A percentile compares a stretch with the other conserved stretches of the same genome.
Conservation (phyloP, 495 filamentous ascomycete species). For the Immersiella caudata region DNA sequence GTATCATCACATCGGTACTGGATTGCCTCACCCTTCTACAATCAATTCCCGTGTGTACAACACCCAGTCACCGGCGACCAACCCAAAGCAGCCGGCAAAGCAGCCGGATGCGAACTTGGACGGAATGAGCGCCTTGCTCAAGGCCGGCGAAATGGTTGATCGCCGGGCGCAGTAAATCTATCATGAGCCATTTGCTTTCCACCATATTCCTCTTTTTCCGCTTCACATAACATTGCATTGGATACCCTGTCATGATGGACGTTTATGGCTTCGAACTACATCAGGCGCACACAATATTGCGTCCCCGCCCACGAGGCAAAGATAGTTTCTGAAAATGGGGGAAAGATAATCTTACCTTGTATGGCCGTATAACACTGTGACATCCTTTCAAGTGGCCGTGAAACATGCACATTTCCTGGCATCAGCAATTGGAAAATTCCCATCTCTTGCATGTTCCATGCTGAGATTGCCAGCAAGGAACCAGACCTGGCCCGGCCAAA, state of each 20-base stretch:
- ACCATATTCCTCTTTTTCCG: not conserved
- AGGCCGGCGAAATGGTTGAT: constrained; percentile 58
- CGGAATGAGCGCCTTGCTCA: constrained; percentile 57
- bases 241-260: not conserved
- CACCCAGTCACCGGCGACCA: not conserved
- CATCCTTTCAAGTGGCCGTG: not conserved
- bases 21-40: constrained; percentile 18
- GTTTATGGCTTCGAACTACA: not conserved
- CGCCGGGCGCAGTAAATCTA: constrained; percentile 30
- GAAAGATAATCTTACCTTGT: not conserved
- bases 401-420: not conserved
- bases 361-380: not conserved
- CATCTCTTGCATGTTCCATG: too few relatives aligned
- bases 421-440: not conserved
- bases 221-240: not conserved
- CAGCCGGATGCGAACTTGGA: constrained; percentile 38
- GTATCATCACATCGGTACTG: constrained; percentile 30
- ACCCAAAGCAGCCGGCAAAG: constrained; percentile 26
- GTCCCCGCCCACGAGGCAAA: not conserved
- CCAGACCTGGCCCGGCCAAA: too few relatives aligned
- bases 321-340: not conserved
- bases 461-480: too few relatives aligned
- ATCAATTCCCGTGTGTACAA: constrained; percentile 9
- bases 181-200: not conserved
- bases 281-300: not conserved